Conservation (phyloP, 805 yeast genomes). For the Kurtzmaniella fragi region DNA sequence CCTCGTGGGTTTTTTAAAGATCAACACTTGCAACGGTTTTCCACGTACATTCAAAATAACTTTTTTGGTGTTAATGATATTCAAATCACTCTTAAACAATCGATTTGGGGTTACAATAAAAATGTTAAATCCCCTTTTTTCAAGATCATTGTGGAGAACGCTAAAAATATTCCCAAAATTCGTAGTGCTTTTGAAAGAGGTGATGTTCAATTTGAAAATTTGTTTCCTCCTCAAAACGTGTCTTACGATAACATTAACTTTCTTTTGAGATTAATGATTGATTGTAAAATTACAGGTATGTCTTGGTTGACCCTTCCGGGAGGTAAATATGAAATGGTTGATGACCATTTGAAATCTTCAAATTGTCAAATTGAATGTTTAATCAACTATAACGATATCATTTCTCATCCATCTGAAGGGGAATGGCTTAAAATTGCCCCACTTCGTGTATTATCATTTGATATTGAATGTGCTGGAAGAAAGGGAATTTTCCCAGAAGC, state of each 20-base stretch:
- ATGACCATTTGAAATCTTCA: conserved; percentile 44
- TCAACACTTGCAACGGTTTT: conserved; percentile 46
- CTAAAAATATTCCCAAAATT: conserved; percentile 60
- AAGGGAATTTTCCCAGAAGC: conserved; percentile 97
- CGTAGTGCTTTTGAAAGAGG: conserved; percentile 85
- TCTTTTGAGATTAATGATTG: conserved; percentile 83
- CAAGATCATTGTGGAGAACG: conserved; percentile 63
- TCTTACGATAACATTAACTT: conserved; percentile 91
- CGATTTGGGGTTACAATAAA: conserved; percentile 91
- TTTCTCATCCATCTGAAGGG: conserved; percentile 86
- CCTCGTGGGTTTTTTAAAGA: conserved; percentile 68
- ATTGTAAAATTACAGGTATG: conserved; percentile 91
- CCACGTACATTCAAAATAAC: conserved; percentile 39
- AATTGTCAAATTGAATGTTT: conserved; percentile 82
- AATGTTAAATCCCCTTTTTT: conserved; percentile 74
- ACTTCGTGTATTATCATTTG: conserved; percentile 86
- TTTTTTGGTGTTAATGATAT: conserved; percentile 60
- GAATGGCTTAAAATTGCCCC: conserved; percentile 94
- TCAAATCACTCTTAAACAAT: conserved; percentile 67
- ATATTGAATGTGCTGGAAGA: conserved; percentile 98
- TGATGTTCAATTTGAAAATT: conserved; percentile 57
- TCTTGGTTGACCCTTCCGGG: conserved; percentile 91
- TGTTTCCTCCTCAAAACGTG: conserved; percentile 56
- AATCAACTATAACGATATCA: conserved; percentile 60
- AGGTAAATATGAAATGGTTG: conserved; percentile 54